Conservation (phyloP, 2,329 filamentous ascomycete genomes). For the Colletotrichum eremochloae region DNA sequence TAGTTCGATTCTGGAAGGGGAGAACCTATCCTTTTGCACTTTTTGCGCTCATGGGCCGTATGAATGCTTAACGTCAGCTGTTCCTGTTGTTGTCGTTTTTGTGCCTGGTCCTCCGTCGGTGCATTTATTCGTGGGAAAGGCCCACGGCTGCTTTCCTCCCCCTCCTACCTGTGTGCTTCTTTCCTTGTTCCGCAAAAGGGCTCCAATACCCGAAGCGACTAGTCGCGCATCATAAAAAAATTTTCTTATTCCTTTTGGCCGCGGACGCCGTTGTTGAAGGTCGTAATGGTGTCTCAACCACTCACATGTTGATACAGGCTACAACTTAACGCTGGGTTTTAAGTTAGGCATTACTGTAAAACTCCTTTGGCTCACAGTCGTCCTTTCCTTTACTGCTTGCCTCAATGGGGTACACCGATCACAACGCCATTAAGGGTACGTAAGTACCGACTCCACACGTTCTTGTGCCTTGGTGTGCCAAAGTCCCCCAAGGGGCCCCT, state of each 20-base stretch:
- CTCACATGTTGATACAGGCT: background rate
- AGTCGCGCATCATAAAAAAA: background rate
- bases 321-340: background rate
- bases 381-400: background rate
- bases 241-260: no score
- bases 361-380: background rate
- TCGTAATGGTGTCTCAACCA: background rate
- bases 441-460: background rate
- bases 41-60: background rate
- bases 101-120: no score
- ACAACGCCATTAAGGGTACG: background rate
- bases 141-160: background rate
- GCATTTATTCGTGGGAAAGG: no score
- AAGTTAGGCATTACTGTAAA: background rate
- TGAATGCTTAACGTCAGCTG: no score
- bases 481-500: background rate
- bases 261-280: background rate
- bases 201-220: background rate
- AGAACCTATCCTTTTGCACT: background rate
- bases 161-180: background rate
- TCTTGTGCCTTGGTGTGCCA: background rate
- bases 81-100: background rate
- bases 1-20: conserved; percentile 33
- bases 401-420: background rate
- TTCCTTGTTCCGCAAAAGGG: background rate